A percentile compares a stretch with the other conserved stretches of the same genome.
These are phyloP conservation scores for Spergularia azorica DNA, from an alignment of 179 eudicot genomes.

Conservation along the genomic window DNA sequence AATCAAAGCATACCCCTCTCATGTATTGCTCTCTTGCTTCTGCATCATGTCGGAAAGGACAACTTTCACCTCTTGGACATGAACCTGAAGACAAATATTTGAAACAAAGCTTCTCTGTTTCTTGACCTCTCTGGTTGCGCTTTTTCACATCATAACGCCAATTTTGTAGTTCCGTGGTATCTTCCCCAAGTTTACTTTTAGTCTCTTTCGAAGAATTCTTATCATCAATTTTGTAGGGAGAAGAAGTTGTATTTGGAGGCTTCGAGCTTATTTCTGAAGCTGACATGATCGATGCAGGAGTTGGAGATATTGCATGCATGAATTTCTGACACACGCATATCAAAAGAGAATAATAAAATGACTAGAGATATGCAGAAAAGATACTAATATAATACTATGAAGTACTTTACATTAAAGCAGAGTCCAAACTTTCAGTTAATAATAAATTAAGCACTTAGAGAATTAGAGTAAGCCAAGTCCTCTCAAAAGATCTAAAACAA, in stretches of 20 bases:
- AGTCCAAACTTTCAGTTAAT: too few species aligned
- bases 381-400: not conserved
- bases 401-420: too few species aligned
- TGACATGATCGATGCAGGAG: constrained; percentile 88
- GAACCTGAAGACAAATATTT: constrained; percentile 80
- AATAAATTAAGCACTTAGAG: too few species aligned
- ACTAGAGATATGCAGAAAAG: constrained; percentile 2
- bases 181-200: constrained; percentile 56
- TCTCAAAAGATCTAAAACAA: too few species aligned
- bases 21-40: constrained; percentile 80
- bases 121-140: constrained; percentile 65
- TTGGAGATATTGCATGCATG: constrained; percentile 95
- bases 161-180: constrained; percentile 63
- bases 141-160: constrained; percentile 98
- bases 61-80: constrained; percentile 80
- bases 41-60: constrained; percentile 79
- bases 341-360: constrained; percentile 7
- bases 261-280: constrained; percentile 59
- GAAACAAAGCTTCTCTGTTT: constrained; percentile 67
- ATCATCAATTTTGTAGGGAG: constrained; percentile 52
- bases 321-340: constrained; percentile 64
- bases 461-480: too few species aligned
- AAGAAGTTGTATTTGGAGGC: constrained; percentile 75
- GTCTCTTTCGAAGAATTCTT: constrained; percentile 39
- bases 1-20: constrained; percentile 94